Evolutionary conservation across 345 rosid species (phyloP), one percentile per base, ranked within the genome.

Genomic region (Chamaenerion angustifolium): DNA sequence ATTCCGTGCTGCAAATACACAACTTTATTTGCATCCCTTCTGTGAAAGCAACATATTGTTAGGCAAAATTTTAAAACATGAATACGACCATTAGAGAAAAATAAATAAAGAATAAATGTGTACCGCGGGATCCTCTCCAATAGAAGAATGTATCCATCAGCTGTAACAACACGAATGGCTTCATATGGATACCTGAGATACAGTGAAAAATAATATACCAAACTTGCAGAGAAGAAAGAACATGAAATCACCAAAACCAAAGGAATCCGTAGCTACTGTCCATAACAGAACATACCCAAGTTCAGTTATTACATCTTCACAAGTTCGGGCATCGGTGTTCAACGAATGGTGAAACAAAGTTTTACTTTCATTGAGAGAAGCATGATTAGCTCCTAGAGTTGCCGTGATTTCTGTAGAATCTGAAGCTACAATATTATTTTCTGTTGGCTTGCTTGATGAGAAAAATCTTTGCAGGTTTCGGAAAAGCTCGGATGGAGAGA

Each of bases 61-160:
- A 66, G 64, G 64, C 43, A n/a, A 46, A 17, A 40, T 49, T 35
- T 17, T 8, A 7, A 31, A 31, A 31, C 37, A 54, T 59, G 43
- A 63, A 14, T 12, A 48, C 44, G 49, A 47, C 43, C 51, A 43
- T 17, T 58, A 31, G 53, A 42, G 17, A 23, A 53, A 54, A 56
- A 63, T 23, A n/a, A n/a, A n/a, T n/a, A n/a, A 4, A 53, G 41
- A 40, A 43, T 57, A 49, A 45, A 58, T 31, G 37, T 31, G 57
- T 71, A 89, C 94, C 95, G 77, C 23, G 97, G 97, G 56, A 89
- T 79, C 63, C 95, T 85, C 77, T 89, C 97, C 75, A 89, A 58
- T 52, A 83, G 84, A 56, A 89, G 83, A 58, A 85, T 81, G 70
- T 89, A 89, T 57, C 97, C 97, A 73, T 89, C 97, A 23, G 81